Evolutionary conservation across 2,329 filamentous ascomycete genomes (phyloP).

Genomic region (Aspergillus aculeatinus): DNA sequence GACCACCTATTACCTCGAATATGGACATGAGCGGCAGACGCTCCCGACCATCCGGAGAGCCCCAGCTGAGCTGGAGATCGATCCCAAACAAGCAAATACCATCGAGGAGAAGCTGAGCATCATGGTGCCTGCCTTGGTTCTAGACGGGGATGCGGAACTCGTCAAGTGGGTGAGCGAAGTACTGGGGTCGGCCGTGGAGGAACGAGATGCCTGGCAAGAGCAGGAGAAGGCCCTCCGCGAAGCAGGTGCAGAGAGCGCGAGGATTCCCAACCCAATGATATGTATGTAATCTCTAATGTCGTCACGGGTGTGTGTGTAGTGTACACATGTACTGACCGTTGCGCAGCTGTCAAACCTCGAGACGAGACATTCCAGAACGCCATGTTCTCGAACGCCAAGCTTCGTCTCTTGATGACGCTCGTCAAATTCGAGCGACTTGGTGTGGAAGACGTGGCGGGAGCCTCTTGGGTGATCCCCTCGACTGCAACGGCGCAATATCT

Average conservation of each 20-base stretch:
- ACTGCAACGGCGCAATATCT: slow-evolving; percentile 64
- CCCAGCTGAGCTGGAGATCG: slow-evolving; percentile 81
- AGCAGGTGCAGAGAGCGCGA: slow-evolving; percentile 33
- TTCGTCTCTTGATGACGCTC: slow-evolving; percentile 79
- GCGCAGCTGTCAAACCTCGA: slow-evolving; percentile 60
- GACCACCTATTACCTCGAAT: slow-evolving; percentile 84
- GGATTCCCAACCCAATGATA: slow-evolving; percentile 31
- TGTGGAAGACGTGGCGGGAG: slow-evolving; percentile 70
- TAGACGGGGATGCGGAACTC: slow-evolving; percentile 72
- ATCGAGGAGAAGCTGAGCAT: slow-evolving; percentile 73
- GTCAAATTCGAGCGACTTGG: slow-evolving; percentile 67
- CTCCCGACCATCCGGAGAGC: slow-evolving; percentile 64
- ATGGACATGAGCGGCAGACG: slow-evolving; percentile 81
- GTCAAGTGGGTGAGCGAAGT: slow-evolving; percentile 79
- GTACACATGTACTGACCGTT: neutral
- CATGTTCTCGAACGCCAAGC: slow-evolving; percentile 84
- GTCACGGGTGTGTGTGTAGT: neutral
- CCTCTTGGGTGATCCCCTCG: slow-evolving; percentile 74
- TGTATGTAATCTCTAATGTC: slow-evolving; percentile 45
- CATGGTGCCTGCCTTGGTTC: slow-evolving; percentile 74
- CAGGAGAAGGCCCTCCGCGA: slow-evolving; percentile 62
- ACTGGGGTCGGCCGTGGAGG: slow-evolving; percentile 65
- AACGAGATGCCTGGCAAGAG: slow-evolving; percentile 76
- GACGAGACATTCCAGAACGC: slow-evolving; percentile 66
- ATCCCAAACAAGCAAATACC: slow-evolving; percentile 62